phyloP scores from a whole-genome alignment of 805 yeast genomes.

The Wickerhamiella parazyma region DNA sequence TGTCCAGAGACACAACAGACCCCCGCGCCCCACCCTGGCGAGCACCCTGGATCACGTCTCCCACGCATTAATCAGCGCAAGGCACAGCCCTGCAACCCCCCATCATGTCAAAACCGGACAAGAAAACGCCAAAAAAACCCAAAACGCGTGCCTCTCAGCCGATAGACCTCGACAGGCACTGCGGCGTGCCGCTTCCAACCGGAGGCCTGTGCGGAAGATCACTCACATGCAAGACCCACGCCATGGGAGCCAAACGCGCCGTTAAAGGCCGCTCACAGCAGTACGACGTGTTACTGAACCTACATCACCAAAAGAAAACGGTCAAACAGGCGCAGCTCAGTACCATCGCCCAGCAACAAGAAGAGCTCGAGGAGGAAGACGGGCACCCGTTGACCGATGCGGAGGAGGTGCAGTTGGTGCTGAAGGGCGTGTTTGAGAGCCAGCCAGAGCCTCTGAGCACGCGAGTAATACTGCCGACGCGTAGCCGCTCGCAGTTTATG shows the following conservation, averaged over 20 bases:
- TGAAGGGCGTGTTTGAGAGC: slow-evolving; percentile 70
- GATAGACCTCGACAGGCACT: slow-evolving; percentile 39
- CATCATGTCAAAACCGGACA: slow-evolving; percentile 1
- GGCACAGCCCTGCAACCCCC: not conserved
- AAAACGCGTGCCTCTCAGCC: slow-evolving; percentile 7
- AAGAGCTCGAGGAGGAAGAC: slow-evolving; percentile 23
- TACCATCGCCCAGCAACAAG: slow-evolving; percentile 23
- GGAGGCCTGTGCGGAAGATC: slow-evolving; percentile 95
- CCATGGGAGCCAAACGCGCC: slow-evolving; percentile 96
- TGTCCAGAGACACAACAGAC: too few relatives aligned
- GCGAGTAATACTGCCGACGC: slow-evolving; percentile 54
- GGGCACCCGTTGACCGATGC: slow-evolving; percentile 47
- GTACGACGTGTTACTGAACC: slow-evolving; percentile 74
- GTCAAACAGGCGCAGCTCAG: slow-evolving; percentile 36
- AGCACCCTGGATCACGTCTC: too few relatives aligned
- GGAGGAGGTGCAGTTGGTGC: slow-evolving; percentile 79
- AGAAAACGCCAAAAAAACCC: not conserved
- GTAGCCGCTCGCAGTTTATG: slow-evolving; percentile 53
- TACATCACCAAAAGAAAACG: slow-evolving; percentile 85
- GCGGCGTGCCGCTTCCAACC: slow-evolving; percentile 87
- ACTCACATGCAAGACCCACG: slow-evolving; percentile 91
- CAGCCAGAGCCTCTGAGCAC: slow-evolving; percentile 66
- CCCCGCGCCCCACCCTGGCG: too few relatives aligned
- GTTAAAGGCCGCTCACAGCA: slow-evolving; percentile 90
- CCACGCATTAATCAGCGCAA: not conserved